phyloP scores from a whole-genome alignment of 257 asterid genomes.

The Coffea canephora region DNA sequence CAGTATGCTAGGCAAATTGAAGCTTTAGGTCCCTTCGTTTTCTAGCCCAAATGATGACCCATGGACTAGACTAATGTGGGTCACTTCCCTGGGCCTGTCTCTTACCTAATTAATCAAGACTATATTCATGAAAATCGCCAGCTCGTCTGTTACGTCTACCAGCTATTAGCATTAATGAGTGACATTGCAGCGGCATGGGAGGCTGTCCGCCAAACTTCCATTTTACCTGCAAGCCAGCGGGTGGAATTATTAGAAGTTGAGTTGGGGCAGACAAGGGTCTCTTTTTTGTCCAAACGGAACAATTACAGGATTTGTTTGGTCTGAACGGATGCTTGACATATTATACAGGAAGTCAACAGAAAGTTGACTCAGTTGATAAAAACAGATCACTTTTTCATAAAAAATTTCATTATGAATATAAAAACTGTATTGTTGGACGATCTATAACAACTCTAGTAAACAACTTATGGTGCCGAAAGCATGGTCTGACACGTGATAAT shows the following conservation, averaged over 20 bases:
- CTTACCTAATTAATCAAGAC: neutral
- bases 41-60: neutral
- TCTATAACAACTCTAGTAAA: too few relatives aligned
- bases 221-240: neutral
- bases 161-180: neutral
- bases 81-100: neutral
- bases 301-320: neutral
- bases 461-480: too few relatives aligned
- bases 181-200: neutral
- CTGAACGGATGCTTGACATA: too few relatives aligned
- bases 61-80: neutral
- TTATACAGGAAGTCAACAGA: too few relatives aligned
- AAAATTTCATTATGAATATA: too few relatives aligned
- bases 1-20: neutral
- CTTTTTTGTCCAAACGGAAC: neutral
- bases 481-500: too few relatives aligned
- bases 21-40: neutral
- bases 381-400: too few relatives aligned
- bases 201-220: neutral
- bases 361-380: too few relatives aligned
- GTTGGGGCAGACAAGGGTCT: neutral
- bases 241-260: neutral
- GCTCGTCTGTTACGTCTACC: too few relatives aligned
- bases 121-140: neutral
- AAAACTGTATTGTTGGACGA: too few relatives aligned